Percentiles rank a stretch among this genome's conserved stretches.
phyloP scores from a whole-genome alignment of 352 stramenopile species.

The Globisporangium perplexum region DNA sequence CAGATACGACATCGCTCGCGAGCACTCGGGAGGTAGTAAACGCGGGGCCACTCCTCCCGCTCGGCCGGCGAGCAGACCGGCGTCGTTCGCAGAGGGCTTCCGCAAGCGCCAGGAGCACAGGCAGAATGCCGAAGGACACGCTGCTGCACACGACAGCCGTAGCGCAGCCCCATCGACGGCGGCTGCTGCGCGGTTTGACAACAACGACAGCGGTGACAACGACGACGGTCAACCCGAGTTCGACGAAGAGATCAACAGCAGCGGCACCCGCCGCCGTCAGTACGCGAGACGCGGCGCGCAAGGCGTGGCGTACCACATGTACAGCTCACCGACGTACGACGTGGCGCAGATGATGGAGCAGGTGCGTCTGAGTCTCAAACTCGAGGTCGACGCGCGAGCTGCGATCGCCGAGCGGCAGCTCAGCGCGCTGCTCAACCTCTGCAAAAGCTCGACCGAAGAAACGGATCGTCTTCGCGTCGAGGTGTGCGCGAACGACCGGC shows the following conservation, averaged over 20 bases:
- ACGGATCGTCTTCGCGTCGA: constrained; percentile 64
- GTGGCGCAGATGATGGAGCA: constrained; percentile 84
- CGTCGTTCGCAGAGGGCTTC: constrained; percentile 45
- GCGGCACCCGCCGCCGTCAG: constrained; percentile 2
- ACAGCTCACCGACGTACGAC: constrained; percentile 67
- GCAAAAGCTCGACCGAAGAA: constrained; percentile 70
- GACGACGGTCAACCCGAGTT: constrained; percentile 3
- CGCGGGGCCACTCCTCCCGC: constrained; percentile 7
- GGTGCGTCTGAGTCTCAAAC: constrained; percentile 71
- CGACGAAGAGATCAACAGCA: constrained; percentile 18
- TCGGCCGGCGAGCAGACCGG: constrained; percentile 4
- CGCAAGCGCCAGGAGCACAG: constrained; percentile 45
- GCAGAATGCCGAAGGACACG: constrained; percentile 2
- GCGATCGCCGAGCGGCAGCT: constrained; percentile 74
- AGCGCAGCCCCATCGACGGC: background rate
- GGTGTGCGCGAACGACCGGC: constrained; percentile 60
- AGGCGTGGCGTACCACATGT: constrained; percentile 36
- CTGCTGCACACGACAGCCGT: background rate
- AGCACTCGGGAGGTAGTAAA: background rate
- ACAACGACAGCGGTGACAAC: constrained; percentile 9
- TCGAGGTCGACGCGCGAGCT: constrained; percentile 73
- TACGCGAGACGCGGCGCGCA: background rate
- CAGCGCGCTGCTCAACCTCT: constrained; percentile 65
- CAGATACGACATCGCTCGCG: background rate
- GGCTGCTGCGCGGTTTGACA: constrained; percentile 12